Evolutionary conservation across 495 filamentous ascomycete genomes (phyloP), one percentile per base, ranked within the genome.

Genomic region (Pyronema domesticum): DNA sequence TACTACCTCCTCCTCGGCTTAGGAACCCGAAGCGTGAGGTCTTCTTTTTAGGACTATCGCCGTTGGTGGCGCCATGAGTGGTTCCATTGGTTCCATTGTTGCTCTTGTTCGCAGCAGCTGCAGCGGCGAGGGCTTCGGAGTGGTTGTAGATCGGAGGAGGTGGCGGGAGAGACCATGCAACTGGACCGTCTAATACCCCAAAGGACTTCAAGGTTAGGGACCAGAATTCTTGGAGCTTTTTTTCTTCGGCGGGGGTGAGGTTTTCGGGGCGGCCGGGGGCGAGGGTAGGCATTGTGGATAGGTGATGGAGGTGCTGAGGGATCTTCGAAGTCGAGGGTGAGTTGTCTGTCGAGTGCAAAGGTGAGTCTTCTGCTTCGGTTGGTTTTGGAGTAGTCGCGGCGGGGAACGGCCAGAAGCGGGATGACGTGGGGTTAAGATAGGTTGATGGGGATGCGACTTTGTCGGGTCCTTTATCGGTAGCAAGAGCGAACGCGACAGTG

Each of bases 151-250:
- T 30, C 1, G 23, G 46, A 18, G 1, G 57, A 45, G 17, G 62
- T 46, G 23, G 69, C 57, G 18, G 68, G 55, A 19, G 58, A 45
- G 37, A 63, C 44, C 43, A 63, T 55, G 23, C 64, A 50, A 55
- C 60, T 8, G 63, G 58, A 30, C 62, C 55, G 48, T 30, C 23
- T 30, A 30, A 30, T 30, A 94, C 78, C 39, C 83, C 86, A 66
- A 89, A 95, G 46, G 94, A 76, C 46, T 82, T 81, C 55, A 95
- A 74, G 19, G 83, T 73, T 46, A 80, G 71, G 7, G 75, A 67
- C 91, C 91, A 98, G 62, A 96, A 75, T 65, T 89, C 83, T 64
- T 81, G 81, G 49, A 98, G 71, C 68, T 93, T 95, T 58, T 74
- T 79, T 60, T 95, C 86, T 67, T 98, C 80, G 58, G 94, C 89